Evolutionary conservation across 2,329 filamentous ascomycete genomes (phyloP).

Genomic region (Lecanicillium sp.): DNA sequence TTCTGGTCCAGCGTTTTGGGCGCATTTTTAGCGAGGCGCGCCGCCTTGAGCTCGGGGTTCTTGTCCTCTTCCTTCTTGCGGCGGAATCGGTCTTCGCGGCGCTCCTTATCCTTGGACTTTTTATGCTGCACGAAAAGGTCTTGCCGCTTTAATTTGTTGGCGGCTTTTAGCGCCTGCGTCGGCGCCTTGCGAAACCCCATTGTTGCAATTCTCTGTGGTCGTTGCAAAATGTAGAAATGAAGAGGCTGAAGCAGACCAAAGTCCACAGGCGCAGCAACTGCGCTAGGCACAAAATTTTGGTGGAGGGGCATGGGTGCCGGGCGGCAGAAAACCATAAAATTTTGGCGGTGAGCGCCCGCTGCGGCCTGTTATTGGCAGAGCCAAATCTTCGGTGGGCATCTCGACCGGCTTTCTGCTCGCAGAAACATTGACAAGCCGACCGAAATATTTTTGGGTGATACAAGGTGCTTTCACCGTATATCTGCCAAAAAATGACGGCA

Average conservation of each 20-base stretch:
- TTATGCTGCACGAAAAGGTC: slow-evolving; percentile 75
- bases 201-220: slow-evolving; percentile 1
- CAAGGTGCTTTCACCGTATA: slow-evolving; percentile 4
- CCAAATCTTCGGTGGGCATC: slow-evolving; percentile 2
- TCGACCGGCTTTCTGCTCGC: no score
- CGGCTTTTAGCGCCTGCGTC: slow-evolving; percentile 37
- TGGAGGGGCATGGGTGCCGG: slow-evolving; percentile 11
- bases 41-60: slow-evolving; percentile 66
- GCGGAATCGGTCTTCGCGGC: slow-evolving; percentile 68
- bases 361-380: slow-evolving; percentile 3
- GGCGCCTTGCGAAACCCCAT: slow-evolving; percentile 29
- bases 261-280: slow-evolving; percentile 6
- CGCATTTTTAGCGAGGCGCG: slow-evolving; percentile 69
- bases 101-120: slow-evolving; percentile 63
- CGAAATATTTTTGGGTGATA: slow-evolving; percentile 7
- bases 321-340: slow-evolving; percentile 27
- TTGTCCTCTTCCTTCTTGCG: slow-evolving; percentile 80
- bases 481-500: slow-evolving; percentile 32
- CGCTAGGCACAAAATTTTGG: slow-evolving; percentile 7
- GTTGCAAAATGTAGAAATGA: background rate
- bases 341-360: slow-evolving; percentile 28
- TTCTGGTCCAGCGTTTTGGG: slow-evolving; percentile 79
- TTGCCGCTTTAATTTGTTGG: slow-evolving; percentile 75
- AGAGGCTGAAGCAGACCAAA: background rate
- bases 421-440: slow-evolving; percentile 2